These are phyloP conservation scores for Neurospora terricola DNA, from an alignment of 495 filamentous ascomycete genomes.

Conservation along the genomic window DNA sequence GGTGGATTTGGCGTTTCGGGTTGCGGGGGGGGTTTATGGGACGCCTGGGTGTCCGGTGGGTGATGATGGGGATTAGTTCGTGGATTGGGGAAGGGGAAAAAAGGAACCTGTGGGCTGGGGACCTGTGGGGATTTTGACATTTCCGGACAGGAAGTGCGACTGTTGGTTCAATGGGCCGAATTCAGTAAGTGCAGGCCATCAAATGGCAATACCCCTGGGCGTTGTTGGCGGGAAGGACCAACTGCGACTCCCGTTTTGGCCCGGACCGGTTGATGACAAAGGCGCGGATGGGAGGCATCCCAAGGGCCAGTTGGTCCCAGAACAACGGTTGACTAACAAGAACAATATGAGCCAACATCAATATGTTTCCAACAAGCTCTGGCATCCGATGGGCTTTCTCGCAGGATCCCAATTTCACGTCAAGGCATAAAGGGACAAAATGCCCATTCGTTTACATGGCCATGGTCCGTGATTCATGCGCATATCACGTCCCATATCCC, in stretches of 20 bases:
- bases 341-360: neutral
- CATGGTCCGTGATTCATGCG: neutral
- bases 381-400: neutral
- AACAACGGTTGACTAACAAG: neutral
- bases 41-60: neutral
- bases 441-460: neutral
- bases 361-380: neutral
- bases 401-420: neutral
- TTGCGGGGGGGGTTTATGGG: neutral
- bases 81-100: neutral
- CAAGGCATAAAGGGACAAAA: neutral
- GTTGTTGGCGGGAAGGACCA: neutral
- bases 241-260: neutral
- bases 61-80: neutral
- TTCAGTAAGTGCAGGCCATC: too few species aligned
- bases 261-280: neutral
- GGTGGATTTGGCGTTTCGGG: neutral
- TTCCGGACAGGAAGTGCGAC: neutral
- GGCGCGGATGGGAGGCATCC: neutral
- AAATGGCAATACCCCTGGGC: neutral
- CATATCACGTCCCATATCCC: neutral
- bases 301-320: neutral
- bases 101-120: neutral
- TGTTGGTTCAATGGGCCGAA: neutral
- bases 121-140: neutral